Base-by-base conservation (phyloP, 2,329 filamentous ascomycete genomes). In the Calycina marina region DNA sequence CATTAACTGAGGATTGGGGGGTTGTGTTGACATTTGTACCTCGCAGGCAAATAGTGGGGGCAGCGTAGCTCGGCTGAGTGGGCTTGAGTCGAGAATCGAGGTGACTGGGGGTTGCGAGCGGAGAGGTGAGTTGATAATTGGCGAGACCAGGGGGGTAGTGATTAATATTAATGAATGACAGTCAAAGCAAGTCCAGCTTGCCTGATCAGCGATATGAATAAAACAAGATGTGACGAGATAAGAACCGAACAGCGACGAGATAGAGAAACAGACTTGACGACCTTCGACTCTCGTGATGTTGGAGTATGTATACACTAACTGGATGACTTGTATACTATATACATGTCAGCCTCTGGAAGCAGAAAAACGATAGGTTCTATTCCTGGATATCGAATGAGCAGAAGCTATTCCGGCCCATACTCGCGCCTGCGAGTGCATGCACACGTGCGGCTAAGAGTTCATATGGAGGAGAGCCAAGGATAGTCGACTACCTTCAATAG, bases 1-100 rank as follows among this genome's bases (percentile, higher is more conserved):
- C 46, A 45, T 55, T 56, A 61, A 42, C 25, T 48, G 46, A 52
- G 65, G 58, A 59, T 68, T 67, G 67, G 70, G 71, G 70, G 71
- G 62, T 62, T 66, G 63, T 59, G 64, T 66, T 63, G 71, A 69
- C 72, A 77, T 77, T 75, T 52, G 49, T 52, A 51, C 45, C 45
- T 48, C 39, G 42, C 40, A 46, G 38, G 44, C 39, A 39, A 43
- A 43, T 45, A 43, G 43, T 45, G 48, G 44, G 43, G 45, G 41
- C 35, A 44, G 35, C 38, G 47, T 48, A 46, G 45, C 44, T 45
- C 38, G 41, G 12, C n/a, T n/a, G n/a, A n/a, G n/a, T n/a, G n/a
- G 30, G 12, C 28, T 4, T 25, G 34, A 32, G 24, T 25, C 27
- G 43, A 42, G 41, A 45, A 41, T 39, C 32, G 37, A 35, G 43